These are phyloP conservation scores for Xylaria castorea DNA, from an alignment of 495 filamentous ascomycete genomes.

Conservation along the genomic window DNA sequence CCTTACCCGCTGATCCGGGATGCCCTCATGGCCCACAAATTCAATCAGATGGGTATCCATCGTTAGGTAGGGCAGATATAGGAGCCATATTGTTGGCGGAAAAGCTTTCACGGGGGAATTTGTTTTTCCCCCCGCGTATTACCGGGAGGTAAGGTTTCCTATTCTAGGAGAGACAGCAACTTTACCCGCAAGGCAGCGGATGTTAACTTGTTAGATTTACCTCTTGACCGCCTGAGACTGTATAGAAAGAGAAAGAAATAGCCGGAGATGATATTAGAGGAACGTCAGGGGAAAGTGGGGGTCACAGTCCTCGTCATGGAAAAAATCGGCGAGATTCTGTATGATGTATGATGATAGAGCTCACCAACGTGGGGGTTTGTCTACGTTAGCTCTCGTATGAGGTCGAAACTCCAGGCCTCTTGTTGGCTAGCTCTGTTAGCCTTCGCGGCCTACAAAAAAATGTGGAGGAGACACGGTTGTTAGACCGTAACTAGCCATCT, in stretches of 20 bases:
- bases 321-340: constrained; percentile 21
- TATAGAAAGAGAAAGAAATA: constrained; percentile 9
- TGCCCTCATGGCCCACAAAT: constrained; percentile 27
- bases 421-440: not conserved
- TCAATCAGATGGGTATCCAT: constrained; percentile 24
- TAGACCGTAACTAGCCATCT: not conserved
- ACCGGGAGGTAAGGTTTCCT: not conserved
- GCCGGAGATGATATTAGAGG: not conserved
- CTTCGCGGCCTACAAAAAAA: constrained; percentile 10
- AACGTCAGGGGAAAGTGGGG: constrained; percentile 15
- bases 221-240: not conserved
- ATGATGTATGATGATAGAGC: not conserved
- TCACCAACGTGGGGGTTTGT: constrained; percentile 24
- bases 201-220: not conserved
- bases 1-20: constrained; percentile 26
- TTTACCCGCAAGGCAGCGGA: not conserved
- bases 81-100: constrained; percentile 25
- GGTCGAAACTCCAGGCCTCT: constrained; percentile 11
- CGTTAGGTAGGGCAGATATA: constrained; percentile 9
- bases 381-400: constrained; percentile 15
- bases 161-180: constrained; percentile 4
- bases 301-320: not conserved
- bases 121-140: constrained; percentile 9
- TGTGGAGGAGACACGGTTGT: constrained; percentile 19
- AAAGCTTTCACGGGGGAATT: constrained; percentile 19